Percentiles rank a stretch among this genome's conserved stretches.
Evolutionary conservation across 768 basidiomycete genomes (phyloP).

Genomic region (Pulveroboletus sp.): DNA sequence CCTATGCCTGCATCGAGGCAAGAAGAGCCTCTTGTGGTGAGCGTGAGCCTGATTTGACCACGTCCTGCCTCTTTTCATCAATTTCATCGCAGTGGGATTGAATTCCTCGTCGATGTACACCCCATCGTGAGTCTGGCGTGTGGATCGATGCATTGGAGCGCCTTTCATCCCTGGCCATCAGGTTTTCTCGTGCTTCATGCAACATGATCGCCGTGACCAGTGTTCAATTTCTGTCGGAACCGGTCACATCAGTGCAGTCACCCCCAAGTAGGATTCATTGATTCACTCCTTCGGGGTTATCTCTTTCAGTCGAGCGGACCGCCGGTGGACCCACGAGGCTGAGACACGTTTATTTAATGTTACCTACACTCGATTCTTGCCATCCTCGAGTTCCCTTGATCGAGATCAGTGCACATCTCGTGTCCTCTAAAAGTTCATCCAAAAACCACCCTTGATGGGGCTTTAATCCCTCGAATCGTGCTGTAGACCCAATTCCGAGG

Average conservation of each 20-base stretch:
- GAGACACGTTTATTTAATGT: slow-evolving; percentile 33
- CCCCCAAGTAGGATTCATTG: slow-evolving; percentile 24
- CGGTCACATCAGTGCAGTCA: slow-evolving; percentile 27
- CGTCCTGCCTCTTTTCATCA: slow-evolving; percentile 27
- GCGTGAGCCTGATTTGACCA: slow-evolving; percentile 25
- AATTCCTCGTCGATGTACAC: slow-evolving; percentile 19
- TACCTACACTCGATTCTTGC: slow-evolving; percentile 11
- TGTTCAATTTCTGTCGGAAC: slow-evolving; percentile 32
- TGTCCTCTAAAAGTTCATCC: no score
- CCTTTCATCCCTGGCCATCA: slow-evolving; percentile 28
- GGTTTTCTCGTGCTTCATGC: slow-evolving; percentile 34
- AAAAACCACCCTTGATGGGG: no score
- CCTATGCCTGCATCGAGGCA: slow-evolving; percentile 37
- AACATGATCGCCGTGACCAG: slow-evolving; percentile 29
- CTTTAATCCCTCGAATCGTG: no score
- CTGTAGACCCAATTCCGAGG: slow-evolving; percentile 11
- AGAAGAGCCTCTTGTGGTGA: slow-evolving; percentile 44
- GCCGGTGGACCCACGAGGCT: slow-evolving; percentile 29
- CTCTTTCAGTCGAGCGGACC: slow-evolving; percentile 22
- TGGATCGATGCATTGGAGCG: slow-evolving; percentile 17
- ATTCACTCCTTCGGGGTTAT: slow-evolving; percentile 32
- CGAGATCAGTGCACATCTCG: slow-evolving; percentile 19
- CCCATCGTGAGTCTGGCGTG: slow-evolving; percentile 24
- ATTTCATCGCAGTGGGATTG: slow-evolving; percentile 42
- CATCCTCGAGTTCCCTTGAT: slow-evolving; percentile 24